Evolutionary conservation across 2,329 filamentous ascomycete species (phyloP).

Genomic region (Xylariaceae sp.): DNA sequence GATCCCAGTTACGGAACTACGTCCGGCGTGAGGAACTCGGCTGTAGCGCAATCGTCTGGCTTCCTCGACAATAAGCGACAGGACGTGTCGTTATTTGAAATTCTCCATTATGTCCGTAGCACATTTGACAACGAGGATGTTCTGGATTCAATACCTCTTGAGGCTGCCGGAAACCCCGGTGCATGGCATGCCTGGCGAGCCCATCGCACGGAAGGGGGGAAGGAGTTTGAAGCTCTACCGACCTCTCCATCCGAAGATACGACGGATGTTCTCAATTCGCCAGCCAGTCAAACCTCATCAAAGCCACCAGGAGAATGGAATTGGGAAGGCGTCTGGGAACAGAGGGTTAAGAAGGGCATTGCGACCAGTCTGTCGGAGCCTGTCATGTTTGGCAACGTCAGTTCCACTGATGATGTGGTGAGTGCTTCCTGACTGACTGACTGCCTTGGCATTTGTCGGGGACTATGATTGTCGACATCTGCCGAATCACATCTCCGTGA

Average conservation of each 20-base stretch:
- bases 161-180: slow-evolving; percentile 80
- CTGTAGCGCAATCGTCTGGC: slow-evolving; percentile 30
- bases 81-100: slow-evolving; percentile 55
- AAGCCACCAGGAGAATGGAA: slow-evolving; percentile 82
- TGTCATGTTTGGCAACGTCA: slow-evolving; percentile 65
- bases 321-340: slow-evolving; percentile 96
- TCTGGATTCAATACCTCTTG: slow-evolving; percentile 71
- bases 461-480: background rate
- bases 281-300: slow-evolving; percentile 22
- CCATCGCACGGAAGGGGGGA: slow-evolving; percentile 51
- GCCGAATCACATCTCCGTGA: background rate
- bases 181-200: slow-evolving; percentile 93
- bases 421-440: slow-evolving; percentile 28
- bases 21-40: slow-evolving; percentile 25
- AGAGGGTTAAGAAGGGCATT: slow-evolving; percentile 75
- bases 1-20: slow-evolving; percentile 25
- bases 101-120: slow-evolving; percentile 75
- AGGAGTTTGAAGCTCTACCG: slow-evolving; percentile 31
- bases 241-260: slow-evolving; percentile 4
- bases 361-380: slow-evolving; percentile 71
- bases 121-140: slow-evolving; percentile 74
- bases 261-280: slow-evolving; percentile 22
- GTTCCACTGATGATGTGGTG: slow-evolving; percentile 66
- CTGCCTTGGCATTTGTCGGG: slow-evolving; percentile 5
- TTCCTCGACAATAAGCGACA: slow-evolving; percentile 40